These are phyloP conservation scores for Dothideomycetes sp. DNA, from an alignment of 2,329 filamentous ascomycete genomes.

Conservation along the genomic window DNA sequence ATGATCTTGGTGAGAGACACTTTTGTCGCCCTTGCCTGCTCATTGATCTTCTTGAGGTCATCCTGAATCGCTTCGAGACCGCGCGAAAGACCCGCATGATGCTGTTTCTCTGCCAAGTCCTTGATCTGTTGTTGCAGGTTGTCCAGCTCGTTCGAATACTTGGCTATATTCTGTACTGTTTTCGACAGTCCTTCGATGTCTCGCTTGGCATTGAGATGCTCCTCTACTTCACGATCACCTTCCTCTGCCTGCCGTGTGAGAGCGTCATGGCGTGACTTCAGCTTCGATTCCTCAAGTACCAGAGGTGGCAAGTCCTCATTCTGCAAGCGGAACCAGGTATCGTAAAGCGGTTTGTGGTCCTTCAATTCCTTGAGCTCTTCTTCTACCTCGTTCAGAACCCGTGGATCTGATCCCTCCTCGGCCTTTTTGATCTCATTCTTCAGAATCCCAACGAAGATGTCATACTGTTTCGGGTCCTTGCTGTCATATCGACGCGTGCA, in stretches of 20 bases:
- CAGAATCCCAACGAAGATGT: constrained; percentile 56
- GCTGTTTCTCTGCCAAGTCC: constrained; percentile 65
- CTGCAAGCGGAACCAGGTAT: constrained; percentile 60
- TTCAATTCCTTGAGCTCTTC: constrained; percentile 50
- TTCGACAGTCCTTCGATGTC: constrained; percentile 68
- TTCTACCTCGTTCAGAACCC: constrained; percentile 51
- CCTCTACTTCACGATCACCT: constrained; percentile 56
- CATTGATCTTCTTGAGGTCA: constrained; percentile 54
- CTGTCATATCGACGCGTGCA: constrained; percentile 58
- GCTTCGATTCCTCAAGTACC: constrained; percentile 49
- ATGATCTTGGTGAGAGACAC: constrained; percentile 54
- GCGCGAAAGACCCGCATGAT: constrained; percentile 51
- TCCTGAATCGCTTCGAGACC: constrained; percentile 78
- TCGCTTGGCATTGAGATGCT: constrained; percentile 52
- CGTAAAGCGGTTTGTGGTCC: constrained; percentile 40
- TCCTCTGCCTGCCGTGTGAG: constrained; percentile 39
- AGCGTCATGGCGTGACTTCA: constrained; percentile 27
- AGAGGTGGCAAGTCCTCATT: constrained; percentile 58
- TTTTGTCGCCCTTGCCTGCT: constrained; percentile 56
- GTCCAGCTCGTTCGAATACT: constrained; percentile 60
- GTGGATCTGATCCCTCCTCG: constrained; percentile 35
- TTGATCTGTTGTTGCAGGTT: constrained; percentile 64
- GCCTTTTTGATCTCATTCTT: constrained; percentile 35
- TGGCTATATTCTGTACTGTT: constrained; percentile 64
- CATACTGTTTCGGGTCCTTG: constrained; percentile 45